Percentiles rank a stretch among this genome's conserved stretches.
Conservation (phyloP, 208 protist genomes). For the Balamuthia mandrillaris region DNA sequence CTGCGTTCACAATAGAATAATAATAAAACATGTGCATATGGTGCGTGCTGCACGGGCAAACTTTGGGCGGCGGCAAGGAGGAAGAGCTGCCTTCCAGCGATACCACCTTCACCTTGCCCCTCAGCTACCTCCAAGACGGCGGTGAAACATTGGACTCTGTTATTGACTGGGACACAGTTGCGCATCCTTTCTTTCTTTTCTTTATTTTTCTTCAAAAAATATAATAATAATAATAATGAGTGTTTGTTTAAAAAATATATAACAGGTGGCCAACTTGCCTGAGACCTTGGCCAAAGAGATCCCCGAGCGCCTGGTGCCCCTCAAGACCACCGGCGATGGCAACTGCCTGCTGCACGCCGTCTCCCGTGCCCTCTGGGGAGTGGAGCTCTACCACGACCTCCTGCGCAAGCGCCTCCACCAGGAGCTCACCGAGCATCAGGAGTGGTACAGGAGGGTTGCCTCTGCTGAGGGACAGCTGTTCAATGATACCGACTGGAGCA, state of each 20-base stretch:
- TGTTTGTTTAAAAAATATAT: background rate
- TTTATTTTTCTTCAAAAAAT: background rate
- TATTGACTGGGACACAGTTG: slow-evolving; percentile 7
- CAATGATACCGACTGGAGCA: background rate
- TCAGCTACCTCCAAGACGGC: background rate
- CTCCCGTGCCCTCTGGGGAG: slow-evolving; percentile 31
- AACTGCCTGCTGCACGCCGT: slow-evolving; percentile 52
- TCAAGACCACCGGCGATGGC: slow-evolving; percentile 40
- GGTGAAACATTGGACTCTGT: background rate
- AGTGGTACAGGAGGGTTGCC: background rate
- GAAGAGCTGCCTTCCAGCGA: background rate
- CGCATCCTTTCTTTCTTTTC: background rate
- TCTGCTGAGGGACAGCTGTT: background rate
- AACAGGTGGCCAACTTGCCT: slow-evolving; percentile 1
- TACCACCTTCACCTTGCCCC: slow-evolving; percentile 3
- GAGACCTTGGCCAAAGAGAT: background rate
- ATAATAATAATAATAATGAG: background rate
- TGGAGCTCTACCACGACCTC: slow-evolving; percentile 32
- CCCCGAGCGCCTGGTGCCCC: background rate
- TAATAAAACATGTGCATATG: background rate
- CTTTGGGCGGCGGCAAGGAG: no score
- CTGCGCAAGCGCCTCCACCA: slow-evolving; percentile 5
- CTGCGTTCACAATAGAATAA: no score
- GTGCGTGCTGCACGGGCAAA: background rate
- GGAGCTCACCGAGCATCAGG: background rate